phyloP scores from a whole-genome alignment of 2,329 filamentous ascomycete genomes.

The Monosporascus sp. region DNA sequence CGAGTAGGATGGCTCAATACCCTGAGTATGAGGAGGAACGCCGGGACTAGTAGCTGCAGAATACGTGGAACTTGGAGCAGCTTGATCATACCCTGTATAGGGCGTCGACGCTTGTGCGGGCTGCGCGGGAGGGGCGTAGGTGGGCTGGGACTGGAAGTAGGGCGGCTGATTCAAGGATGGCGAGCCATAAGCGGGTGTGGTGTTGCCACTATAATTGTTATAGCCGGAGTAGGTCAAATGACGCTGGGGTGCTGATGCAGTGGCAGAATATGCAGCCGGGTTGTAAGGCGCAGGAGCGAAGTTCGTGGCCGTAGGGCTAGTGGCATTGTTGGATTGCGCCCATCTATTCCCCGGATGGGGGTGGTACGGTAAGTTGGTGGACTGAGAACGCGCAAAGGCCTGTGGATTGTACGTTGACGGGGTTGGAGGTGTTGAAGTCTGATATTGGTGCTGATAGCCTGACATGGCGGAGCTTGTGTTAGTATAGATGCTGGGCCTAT shows the following conservation, averaged over 20 bases:
- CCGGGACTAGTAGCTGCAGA: conserved; percentile 16
- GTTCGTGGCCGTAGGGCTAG: conserved; percentile 31
- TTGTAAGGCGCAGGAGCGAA: conserved; percentile 53
- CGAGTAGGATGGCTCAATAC: conserved; percentile 26
- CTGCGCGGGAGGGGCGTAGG: conserved; percentile 20
- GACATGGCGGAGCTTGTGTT: conserved; percentile 41
- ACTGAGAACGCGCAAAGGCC: conserved; percentile 52
- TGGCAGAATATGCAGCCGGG: conserved; percentile 51
- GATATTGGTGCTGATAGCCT: conserved; percentile 48
- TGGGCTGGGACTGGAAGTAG: conserved; percentile 24
- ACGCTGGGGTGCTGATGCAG: conserved; percentile 39
- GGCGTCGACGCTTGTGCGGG: conserved; percentile 22
- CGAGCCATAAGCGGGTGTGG: conserved; percentile 24
- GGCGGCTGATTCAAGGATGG: conserved; percentile 22
- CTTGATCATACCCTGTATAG: conserved; percentile 35
- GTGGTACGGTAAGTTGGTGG: conserved; percentile 45
- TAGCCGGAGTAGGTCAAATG: conserved; percentile 47
- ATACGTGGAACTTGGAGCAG: conserved; percentile 32
- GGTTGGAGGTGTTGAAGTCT: conserved; percentile 39
- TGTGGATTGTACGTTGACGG: conserved; percentile 65
- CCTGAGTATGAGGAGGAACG: conserved; percentile 15
- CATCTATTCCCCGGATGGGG: conserved; percentile 32
- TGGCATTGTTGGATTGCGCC: conserved; percentile 24
- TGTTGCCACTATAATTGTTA: conserved; percentile 30
- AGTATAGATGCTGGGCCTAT: conserved; percentile 31